Conservation (phyloP, 164 flowering plant genomes). For the Sextonia rubra region DNA sequence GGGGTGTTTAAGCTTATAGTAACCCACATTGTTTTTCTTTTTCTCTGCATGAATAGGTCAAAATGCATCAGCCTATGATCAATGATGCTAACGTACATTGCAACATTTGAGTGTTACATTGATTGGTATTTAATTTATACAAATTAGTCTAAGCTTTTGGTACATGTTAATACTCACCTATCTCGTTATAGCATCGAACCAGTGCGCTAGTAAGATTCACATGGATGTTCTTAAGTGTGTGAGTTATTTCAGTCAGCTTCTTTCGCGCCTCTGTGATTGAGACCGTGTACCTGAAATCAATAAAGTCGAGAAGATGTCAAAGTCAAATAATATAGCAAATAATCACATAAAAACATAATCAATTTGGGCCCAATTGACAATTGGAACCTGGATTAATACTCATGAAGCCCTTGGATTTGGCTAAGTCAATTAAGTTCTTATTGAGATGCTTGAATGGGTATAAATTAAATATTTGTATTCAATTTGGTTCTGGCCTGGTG, state of each 20-base stretch:
- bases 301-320: not conserved
- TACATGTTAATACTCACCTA: constrained; percentile 31
- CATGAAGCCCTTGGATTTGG: too few relatives aligned
- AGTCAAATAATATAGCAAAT: not conserved
- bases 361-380: too few relatives aligned
- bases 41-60: constrained; percentile 31
- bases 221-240: constrained; percentile 47
- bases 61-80: too few relatives aligned
- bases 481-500: too few relatives aligned
- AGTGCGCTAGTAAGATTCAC: constrained; percentile 43
- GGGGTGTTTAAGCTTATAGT: constrained; percentile 31
- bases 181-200: constrained; percentile 31
- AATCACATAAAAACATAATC: too few relatives aligned
- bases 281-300: constrained; percentile 9
- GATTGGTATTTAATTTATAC: not conserved
- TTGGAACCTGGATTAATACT: too few relatives aligned
- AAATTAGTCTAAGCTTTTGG: not conserved
- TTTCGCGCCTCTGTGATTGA: constrained; percentile 56
- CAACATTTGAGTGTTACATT: too few relatives aligned
- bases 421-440: too few relatives aligned
- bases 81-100: too few relatives aligned
- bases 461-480: too few relatives aligned
- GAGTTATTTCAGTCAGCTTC: constrained; percentile 73
- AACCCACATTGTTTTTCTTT: constrained; percentile 39
- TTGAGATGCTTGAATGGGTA: too few relatives aligned